Evolutionary conservation across 148 eudicot species (phyloP), one percentile per base, ranked within the genome.

Genomic region (Gaultheria prostrata): DNA sequence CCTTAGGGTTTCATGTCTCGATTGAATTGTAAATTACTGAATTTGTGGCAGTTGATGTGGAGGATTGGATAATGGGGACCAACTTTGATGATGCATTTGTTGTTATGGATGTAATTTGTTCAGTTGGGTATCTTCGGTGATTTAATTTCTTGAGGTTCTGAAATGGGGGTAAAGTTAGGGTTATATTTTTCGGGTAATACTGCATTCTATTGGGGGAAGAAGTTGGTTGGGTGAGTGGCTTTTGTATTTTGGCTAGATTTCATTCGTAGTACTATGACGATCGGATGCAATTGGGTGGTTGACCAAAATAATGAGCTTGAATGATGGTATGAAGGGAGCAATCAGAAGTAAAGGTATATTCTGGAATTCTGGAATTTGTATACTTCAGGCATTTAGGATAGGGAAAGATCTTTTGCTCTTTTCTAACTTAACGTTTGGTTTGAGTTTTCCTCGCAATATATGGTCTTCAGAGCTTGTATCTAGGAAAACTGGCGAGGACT

Each of bases 221-320:
- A 54, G 59, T 32, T 26, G 35, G 35, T 28, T 69, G 18, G 74
- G 30, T 24, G 14, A 35, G 26, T 48, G 12, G 14, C 30, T 9
- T 46, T 45, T 46, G 15, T 76, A 46, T 43, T 75, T 75, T 75
- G 26, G 78, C 78, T 43, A 45, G 30, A 76, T 46, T 76, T 76
- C 15, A 8, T 20, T 20, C 21, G 48, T 9, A 43, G 78, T 10
- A 9, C n/a, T 76, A 10, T 24, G 18, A 15, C 18, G 13, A 54
- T 54, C 59, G 14, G 32, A 76, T 71, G 76, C 33, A 24, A 10
- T 76, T 24, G 21, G 59, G 56, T 76, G 54, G 33, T n/a, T 48
- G 30, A 46, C 50, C 14, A 45, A 76, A 12, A 21, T 76, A 45
- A 76, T 12, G 79, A 51, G 50, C 56, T 76, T 76, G 15, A 48